Conservation (phyloP, 73 alveolate species). For the Paramecium caudatum region DNA sequence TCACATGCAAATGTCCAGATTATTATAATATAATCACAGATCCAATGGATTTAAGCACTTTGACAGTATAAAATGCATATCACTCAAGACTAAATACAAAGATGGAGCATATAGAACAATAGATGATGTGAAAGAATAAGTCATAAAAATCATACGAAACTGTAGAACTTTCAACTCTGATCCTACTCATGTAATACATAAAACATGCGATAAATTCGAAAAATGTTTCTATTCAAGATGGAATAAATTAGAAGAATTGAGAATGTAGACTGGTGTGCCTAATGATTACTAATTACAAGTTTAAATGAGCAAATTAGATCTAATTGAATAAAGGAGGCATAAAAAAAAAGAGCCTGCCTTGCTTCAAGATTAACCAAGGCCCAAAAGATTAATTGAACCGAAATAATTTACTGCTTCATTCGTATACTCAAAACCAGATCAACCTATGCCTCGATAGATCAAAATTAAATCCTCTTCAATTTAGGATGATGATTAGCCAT, state of each 20-base stretch:
- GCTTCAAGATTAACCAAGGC: not conserved
- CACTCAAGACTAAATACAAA: constrained; percentile 29
- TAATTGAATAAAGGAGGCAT: constrained; percentile 29
- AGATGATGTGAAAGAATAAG: constrained; percentile 22
- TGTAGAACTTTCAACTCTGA: constrained; percentile 21
- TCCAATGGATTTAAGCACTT: constrained; percentile 61
- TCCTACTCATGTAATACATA: constrained; percentile 28
- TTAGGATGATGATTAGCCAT: constrained; percentile 32
- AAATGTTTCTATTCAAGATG: constrained; percentile 41
- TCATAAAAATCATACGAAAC: not conserved
- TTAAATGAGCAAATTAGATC: constrained; percentile 33
- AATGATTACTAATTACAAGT: constrained; percentile 19
- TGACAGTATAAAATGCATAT: not conserved
- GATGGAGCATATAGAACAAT: constrained; percentile 55
- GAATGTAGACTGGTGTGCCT: constrained; percentile 11
- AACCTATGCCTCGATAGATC: not conserved
- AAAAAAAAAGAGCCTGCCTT: constrained; percentile 47
- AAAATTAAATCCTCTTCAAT: constrained; percentile 26
- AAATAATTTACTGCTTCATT: not conserved
- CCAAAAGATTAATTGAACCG: not conserved
- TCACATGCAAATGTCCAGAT: constrained; percentile 3
- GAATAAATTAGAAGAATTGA: constrained; percentile 25
- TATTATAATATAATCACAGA: constrained; percentile 31
- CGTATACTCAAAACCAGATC: not conserved
- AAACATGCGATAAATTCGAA: constrained; percentile 46